Base-by-base conservation (phyloP, 192 early-diverging fungal species). In the Coemansia sp. region DNA sequence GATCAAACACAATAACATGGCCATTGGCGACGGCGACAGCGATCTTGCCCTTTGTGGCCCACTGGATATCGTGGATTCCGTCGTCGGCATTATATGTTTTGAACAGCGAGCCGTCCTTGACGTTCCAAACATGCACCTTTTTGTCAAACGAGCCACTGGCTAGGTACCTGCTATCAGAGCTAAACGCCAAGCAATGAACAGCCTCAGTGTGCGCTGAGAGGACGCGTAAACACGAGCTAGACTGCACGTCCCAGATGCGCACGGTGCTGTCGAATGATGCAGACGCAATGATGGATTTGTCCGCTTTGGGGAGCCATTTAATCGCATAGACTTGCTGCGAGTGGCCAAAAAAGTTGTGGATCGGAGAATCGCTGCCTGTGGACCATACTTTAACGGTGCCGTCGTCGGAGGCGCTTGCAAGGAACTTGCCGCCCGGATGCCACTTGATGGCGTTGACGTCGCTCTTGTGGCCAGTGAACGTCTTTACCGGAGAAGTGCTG, bases 181-280 rank as follows among this genome's bases (percentile, higher is more conserved):
- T 94, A 70, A 94, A 96, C 10, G 90, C 81, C 7, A 93, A 75
- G 13, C 85, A 86, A 51, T 89, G 86, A 5, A 94, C 88, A 28
- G 89, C 84, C 67, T 86, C 86, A 1, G 84, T 72, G 71, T 94
- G 92, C 7, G 84, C 83, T n/a, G 82, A 75, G 18, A 95, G 77
- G 0, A 87, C 85, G 25, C 89, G 87, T 25, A 92, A 33, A 68
- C 90, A 92, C 0, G 82, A 70, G 25, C 85, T 86, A 18, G 81
- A 84, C 16, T 83, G 72, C 2, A 89, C 87, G 79, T 97, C 94
- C 95, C 95, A 97, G 13, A 97, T 62, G 25, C 92, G 85, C 34
- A 93, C 84, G 2, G 90, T 90, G 8, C 84, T 86, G 74, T 96
- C 95, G 65, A 94, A 93, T 18, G 89, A 90, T 12, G 86, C 87